Conservation (phyloP, 495 filamentous ascomycete species). For the Aspergillus biplanus region DNA sequence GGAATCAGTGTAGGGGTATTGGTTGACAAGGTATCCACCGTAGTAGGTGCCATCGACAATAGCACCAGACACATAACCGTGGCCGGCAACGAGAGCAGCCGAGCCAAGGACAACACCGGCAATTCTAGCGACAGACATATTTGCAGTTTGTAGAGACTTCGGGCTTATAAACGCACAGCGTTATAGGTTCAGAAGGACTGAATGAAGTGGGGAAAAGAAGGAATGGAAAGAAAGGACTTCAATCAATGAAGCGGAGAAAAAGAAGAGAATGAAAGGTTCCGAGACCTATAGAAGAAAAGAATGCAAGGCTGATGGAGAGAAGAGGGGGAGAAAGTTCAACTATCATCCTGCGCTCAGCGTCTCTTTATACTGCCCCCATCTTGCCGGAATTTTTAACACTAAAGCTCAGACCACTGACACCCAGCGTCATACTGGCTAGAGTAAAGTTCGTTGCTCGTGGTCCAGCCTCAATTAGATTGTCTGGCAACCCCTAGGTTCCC, state of each 20-base stretch:
- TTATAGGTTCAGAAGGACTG: conserved; percentile 26
- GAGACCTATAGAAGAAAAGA: conserved; percentile 37
- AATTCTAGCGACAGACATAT: conserved; percentile 47
- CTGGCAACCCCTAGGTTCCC: conserved; percentile 23
- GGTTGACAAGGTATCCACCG: conserved; percentile 41
- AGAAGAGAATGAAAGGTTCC: conserved; percentile 42
- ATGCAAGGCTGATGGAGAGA: conserved; percentile 36
- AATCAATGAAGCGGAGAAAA: conserved; percentile 43
- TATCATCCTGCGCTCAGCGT: conserved; percentile 8
- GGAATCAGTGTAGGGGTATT: conserved; percentile 38
- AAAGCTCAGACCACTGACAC: conserved; percentile 22
- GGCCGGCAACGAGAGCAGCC: conserved; percentile 58
- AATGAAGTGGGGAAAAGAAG: conserved; percentile 33
- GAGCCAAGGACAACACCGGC: conserved; percentile 52
- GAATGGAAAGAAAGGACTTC: conserved; percentile 41
- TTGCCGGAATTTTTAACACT: conserved; percentile 3
- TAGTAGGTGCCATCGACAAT: conserved; percentile 60
- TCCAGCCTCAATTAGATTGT: conserved; percentile 32
- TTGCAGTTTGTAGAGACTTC: conserved; percentile 24
- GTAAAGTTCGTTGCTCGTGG: conserved; percentile 27
- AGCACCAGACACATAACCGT: conserved; percentile 64
- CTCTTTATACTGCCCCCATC: conserved; percentile 23
- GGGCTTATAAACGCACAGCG: conserved; percentile 43
- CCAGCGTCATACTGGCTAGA: conserved; percentile 15
- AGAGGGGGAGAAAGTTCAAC: conserved; percentile 16